Evolutionary conservation across 2,329 filamentous ascomycete species (phyloP).

Genomic region (Gaeumannomyces sp.): DNA sequence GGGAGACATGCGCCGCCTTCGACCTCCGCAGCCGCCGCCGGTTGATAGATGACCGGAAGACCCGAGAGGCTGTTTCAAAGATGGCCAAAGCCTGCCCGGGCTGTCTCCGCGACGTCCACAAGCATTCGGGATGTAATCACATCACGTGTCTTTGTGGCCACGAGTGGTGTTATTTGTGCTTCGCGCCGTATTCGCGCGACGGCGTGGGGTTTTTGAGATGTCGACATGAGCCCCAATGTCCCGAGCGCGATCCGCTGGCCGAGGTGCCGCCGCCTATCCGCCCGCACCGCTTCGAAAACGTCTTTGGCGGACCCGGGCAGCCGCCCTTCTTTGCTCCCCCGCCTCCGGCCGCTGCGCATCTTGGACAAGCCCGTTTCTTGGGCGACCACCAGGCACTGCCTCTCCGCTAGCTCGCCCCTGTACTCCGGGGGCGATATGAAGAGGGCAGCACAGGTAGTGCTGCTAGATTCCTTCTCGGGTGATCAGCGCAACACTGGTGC

Average conservation of each 20-base stretch:
- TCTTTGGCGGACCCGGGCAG: no score
- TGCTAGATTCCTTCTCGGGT: no score
- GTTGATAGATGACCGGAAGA: slow-evolving; percentile 26
- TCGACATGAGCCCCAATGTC: slow-evolving; percentile 25
- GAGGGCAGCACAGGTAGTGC: no score
- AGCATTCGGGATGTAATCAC: slow-evolving; percentile 33
- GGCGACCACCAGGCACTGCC: no score
- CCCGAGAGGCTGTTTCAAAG: slow-evolving; percentile 26
- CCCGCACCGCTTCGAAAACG: no score
- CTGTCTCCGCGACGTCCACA: slow-evolving; percentile 29
- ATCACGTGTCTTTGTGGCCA: slow-evolving; percentile 35
- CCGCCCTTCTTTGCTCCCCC: no score
- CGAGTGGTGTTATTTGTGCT: slow-evolving; percentile 35
- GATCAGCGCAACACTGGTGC: no score
- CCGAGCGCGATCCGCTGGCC: slow-evolving; percentile 20
- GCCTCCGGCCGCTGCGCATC: no score
- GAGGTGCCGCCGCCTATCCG: slow-evolving; percentile 10
- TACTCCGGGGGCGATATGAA: no score
- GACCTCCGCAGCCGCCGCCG: slow-evolving; percentile 25
- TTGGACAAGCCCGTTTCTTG: no score
- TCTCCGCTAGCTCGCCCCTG: no score
- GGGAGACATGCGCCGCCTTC: slow-evolving; percentile 31
- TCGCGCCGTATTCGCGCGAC: slow-evolving; percentile 23
- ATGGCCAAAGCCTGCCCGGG: slow-evolving; percentile 29
- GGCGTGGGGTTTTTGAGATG: slow-evolving; percentile 25